phyloP scores from a whole-genome alignment of 2,329 filamentous ascomycete genomes.

The Pyricularia sp. region DNA sequence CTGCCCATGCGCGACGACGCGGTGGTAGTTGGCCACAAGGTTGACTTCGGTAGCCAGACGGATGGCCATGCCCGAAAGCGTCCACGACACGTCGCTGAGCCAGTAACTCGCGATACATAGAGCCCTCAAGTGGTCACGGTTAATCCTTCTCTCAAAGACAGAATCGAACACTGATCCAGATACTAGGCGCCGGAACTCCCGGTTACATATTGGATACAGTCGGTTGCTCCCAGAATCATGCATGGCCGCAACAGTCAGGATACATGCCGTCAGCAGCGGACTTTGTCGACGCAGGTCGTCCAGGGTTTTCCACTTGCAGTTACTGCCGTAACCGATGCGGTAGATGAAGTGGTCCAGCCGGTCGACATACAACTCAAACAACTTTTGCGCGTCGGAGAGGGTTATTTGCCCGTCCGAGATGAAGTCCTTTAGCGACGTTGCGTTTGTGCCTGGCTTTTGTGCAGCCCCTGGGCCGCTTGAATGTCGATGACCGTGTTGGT shows the following conservation, averaged over 20 bases:
- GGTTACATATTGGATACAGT: conserved; percentile 41
- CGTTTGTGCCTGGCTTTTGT: neutral
- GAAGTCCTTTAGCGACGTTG: conserved; percentile 18
- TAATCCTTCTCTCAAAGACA: conserved; percentile 18
- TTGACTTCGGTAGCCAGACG: conserved; percentile 38
- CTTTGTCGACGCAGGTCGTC: conserved; percentile 44
- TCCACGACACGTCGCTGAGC: conserved; percentile 55
- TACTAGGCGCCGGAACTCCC: conserved; percentile 44
- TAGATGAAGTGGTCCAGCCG: conserved; percentile 42
- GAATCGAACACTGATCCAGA: conserved; percentile 22
- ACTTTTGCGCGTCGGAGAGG: conserved; percentile 36
- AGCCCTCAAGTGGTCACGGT: conserved; percentile 44
- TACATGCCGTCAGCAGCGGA: conserved; percentile 42
- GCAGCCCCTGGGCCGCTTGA: neutral
- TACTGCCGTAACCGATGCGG: conserved; percentile 30
- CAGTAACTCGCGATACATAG: conserved; percentile 54
- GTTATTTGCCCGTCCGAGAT: conserved; percentile 30
- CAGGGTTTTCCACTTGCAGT: conserved; percentile 36
- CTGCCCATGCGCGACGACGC: conserved; percentile 18
- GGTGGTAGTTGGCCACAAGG: conserved; percentile 30
- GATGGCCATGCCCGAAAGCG: conserved; percentile 45
- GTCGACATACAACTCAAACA: conserved; percentile 40
- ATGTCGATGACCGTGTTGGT: neutral
- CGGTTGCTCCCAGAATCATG: conserved; percentile 44
- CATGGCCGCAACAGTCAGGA: conserved; percentile 47